Conservation (phyloP, 208 protist species). For the Trypanosoma rangeli region DNA sequence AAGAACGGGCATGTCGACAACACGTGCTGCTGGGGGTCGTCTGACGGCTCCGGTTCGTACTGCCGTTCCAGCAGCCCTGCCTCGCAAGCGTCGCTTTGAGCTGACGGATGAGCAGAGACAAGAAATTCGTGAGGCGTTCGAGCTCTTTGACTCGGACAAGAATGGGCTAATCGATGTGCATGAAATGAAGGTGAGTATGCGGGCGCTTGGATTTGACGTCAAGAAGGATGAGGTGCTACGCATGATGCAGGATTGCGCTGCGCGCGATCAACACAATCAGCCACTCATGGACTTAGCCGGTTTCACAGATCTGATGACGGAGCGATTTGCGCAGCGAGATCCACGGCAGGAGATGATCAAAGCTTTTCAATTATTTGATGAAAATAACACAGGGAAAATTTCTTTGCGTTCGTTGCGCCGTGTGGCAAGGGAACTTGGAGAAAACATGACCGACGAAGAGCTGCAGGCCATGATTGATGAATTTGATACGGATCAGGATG, state of each 20-base stretch:
- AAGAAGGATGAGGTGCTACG: conserved; percentile 94
- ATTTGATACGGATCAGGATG: conserved; percentile 95
- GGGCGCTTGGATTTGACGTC: conserved; percentile 98
- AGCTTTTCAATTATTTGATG: conserved; percentile 97
- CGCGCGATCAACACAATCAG: conserved; percentile 78
- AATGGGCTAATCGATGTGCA: conserved; percentile 97
- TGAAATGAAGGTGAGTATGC: conserved; percentile 99
- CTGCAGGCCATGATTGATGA: conserved; percentile 98
- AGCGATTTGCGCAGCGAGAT: conserved; percentile 92
- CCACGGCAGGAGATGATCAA: conserved; percentile 95
- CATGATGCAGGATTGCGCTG: conserved; percentile 87
- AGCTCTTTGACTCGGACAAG: conserved; percentile 98
- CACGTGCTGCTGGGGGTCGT: conserved; percentile 33
- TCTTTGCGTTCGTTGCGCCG: conserved; percentile 92
- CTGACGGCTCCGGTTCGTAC: conserved; percentile 42
- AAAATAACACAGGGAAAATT: conserved; percentile 95
- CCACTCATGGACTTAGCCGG: conserved; percentile 89
- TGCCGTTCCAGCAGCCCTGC: conserved; percentile 36
- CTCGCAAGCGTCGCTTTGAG: conserved; percentile 88
- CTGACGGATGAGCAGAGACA: conserved; percentile 98
- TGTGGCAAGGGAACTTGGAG: conserved; percentile 93
- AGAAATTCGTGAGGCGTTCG: conserved; percentile 99
- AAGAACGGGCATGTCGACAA: conserved; percentile 20
- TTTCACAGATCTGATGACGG: conserved; percentile 94
- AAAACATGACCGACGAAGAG: conserved; percentile 97